Conservation (phyloP, 2,329 filamentous ascomycete genomes). For the Exserohilum rostratum region DNA sequence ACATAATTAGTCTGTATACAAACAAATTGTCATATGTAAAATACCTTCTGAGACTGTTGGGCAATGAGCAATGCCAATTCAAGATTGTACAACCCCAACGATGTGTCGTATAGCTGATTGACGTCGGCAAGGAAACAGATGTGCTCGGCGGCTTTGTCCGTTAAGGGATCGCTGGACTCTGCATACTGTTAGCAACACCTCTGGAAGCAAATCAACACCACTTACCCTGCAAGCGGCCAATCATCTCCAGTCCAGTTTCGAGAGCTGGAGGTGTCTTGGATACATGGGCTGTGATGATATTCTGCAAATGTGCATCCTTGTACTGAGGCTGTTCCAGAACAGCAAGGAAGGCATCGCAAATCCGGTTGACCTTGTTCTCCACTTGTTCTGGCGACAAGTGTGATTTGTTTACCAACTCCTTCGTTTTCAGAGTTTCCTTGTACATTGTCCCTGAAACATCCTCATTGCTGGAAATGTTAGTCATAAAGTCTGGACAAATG, state of each 20-base stretch:
- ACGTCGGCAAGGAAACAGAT: slow-evolving; percentile 97
- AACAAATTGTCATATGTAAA: not conserved
- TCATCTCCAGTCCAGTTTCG: slow-evolving; percentile 79
- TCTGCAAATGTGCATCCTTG: slow-evolving; percentile 75
- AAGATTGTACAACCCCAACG: slow-evolving; percentile 88
- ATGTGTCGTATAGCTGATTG: slow-evolving; percentile 87
- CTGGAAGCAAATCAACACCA: not conserved
- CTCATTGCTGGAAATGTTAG: slow-evolving; percentile 66
- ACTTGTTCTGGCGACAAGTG: slow-evolving; percentile 28
- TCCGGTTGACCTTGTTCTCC: slow-evolving; percentile 76
- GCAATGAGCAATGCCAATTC: slow-evolving; percentile 89
- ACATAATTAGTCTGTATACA: not conserved
- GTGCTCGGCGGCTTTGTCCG: slow-evolving; percentile 90
- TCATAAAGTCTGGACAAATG: not conserved
- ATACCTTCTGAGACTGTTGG: slow-evolving; percentile 85
- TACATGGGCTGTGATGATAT: slow-evolving; percentile 91
- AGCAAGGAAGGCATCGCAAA: slow-evolving; percentile 83
- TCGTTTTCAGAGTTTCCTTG: slow-evolving; percentile 73
- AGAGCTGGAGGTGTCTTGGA: slow-evolving; percentile 92
- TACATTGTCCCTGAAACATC: slow-evolving; percentile 95
- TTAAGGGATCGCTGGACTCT: slow-evolving; percentile 59
- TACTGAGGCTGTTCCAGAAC: slow-evolving; percentile 61
- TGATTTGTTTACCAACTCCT: slow-evolving; percentile 26
- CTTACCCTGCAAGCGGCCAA: slow-evolving; percentile 69
- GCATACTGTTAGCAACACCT: slow-evolving; percentile 1